Base-by-base conservation (phyloP, 164 flowering plant species). In the Vitis riparia region DNA sequence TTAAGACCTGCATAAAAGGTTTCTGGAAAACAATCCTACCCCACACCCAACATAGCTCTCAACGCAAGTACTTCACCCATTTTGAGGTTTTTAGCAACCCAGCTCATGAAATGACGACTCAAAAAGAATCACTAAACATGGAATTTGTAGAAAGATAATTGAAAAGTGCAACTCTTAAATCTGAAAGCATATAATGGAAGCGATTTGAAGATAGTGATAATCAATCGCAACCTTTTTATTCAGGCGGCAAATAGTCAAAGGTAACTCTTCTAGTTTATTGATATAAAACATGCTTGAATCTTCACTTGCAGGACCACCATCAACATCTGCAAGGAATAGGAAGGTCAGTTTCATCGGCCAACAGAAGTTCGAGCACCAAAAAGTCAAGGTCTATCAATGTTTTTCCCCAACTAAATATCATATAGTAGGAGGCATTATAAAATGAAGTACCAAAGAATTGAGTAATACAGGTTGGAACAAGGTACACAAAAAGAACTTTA, bases 251-350 rank as follows among this genome's bases (percentile, higher is more conserved):
- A 94, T 75, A 56, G 73, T 75, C 68, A 87, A 62, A 69, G 88
- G 94, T 60, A 94, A 78, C 82, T 94, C 94, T 75, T 90, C 91
- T 55, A 92, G 80, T 71, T 66, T 85, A 65, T 76, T 72, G 58
- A 94, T 87, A 58, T 27, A 64, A 70, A 76, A 48, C 52, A 72
- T 16, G 62, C 67, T 73, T 29, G 77, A 68, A 53, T 62, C 52
- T 56, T 76, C 78, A 50, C 53, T 53, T 63, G 71, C 29, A 63
- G 51, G 66, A n/a, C 16, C 71, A 76, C 67, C 77, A 68, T 82
- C 85, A 68, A 50, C 59, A 80, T 78, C 91, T 87, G 77, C 63
- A 58, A 61, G 68, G 16, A 44, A 73, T 67, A 51, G 51, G 51
- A 9, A 67, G 73, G 13, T 47, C 32, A 59, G 59, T 52, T 55